phyloP scores from a whole-genome alignment of 495 filamentous ascomycete species.

The Hypoxylon intermedium region DNA sequence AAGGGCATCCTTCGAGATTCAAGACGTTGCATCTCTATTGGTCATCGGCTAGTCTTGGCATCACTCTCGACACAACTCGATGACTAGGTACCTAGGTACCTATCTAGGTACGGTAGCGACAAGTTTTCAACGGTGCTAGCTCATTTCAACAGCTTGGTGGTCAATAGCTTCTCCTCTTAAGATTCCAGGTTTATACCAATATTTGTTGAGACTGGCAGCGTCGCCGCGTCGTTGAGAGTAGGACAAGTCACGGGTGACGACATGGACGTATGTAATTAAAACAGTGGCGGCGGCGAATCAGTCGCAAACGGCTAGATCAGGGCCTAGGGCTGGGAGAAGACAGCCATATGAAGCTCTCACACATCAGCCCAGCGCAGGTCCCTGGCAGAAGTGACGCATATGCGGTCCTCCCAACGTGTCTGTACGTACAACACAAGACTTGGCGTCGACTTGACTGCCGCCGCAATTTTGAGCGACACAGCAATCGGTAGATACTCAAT shows the following conservation, averaged over 20 bases:
- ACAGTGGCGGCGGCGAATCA: constrained; percentile 22
- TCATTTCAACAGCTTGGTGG: too few species aligned
- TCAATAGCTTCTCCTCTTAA: too few species aligned
- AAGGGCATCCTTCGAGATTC: neutral
- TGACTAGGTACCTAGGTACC: neutral
- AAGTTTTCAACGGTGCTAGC: neutral
- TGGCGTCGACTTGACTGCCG: constrained; percentile 31
- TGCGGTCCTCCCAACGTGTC: constrained; percentile 13
- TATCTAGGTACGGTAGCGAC: too few species aligned
- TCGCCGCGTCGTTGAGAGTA: neutral
- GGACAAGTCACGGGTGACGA: constrained; percentile 21
- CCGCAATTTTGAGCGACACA: constrained; percentile 25
- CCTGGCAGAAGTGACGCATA: constrained; percentile 1
- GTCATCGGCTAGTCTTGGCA: constrained; percentile 1
- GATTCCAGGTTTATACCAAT: constrained; percentile 6
- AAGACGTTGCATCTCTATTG: neutral
- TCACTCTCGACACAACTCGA: constrained; percentile 7
- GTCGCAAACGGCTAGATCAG: constrained; percentile 8
- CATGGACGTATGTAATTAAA: constrained; percentile 26
- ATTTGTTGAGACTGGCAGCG: constrained; percentile 5
- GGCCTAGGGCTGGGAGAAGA: neutral
- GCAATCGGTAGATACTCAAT: constrained; percentile 31
- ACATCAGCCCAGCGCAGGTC: constrained; percentile 14
- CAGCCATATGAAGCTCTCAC: neutral
- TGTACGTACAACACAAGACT: neutral